phyloP scores from a whole-genome alignment of 345 rosid species.

The Citrus maxima region DNA sequence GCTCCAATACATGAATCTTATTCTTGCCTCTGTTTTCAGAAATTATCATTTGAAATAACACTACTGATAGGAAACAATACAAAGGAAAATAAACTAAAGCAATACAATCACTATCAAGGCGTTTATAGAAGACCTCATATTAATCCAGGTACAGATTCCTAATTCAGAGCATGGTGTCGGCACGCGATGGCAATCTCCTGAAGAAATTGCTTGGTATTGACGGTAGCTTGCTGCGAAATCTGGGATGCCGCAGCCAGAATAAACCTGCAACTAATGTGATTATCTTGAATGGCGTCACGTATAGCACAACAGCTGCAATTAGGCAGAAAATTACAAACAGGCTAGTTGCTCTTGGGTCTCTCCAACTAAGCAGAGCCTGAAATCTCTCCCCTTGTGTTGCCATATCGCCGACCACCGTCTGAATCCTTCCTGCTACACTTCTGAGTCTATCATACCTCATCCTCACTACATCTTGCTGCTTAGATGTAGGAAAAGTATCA shows the following conservation, averaged over 20 bases:
- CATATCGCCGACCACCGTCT: conserved; percentile 76
- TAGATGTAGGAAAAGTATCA: conserved; percentile 74
- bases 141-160: neutral
- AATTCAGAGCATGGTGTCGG: conserved; percentile 70
- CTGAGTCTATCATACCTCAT: conserved; percentile 85
- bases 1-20: neutral
- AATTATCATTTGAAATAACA: neutral
- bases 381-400: conserved; percentile 87
- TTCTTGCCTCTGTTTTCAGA: neutral
- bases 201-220: conserved; percentile 85
- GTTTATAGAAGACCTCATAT: neutral
- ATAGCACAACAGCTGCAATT: conserved; percentile 59
- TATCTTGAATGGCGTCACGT: conserved; percentile 67
- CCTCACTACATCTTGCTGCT: conserved; percentile 57
- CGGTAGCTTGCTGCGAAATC: conserved; percentile 84
- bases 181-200: conserved; percentile 72
- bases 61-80: neutral
- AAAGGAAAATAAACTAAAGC: neutral
- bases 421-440: conserved; percentile 82
- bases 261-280: conserved; percentile 58
- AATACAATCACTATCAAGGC: neutral
- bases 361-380: conserved; percentile 72
- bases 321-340: conserved; percentile 67
- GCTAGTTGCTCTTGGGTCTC: conserved; percentile 82
- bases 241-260: conserved; percentile 74